Evolutionary conservation across 2,329 filamentous ascomycete species (phyloP), one percentile per base, ranked within the genome.

Genomic region (Rhynchosporium secalis): DNA sequence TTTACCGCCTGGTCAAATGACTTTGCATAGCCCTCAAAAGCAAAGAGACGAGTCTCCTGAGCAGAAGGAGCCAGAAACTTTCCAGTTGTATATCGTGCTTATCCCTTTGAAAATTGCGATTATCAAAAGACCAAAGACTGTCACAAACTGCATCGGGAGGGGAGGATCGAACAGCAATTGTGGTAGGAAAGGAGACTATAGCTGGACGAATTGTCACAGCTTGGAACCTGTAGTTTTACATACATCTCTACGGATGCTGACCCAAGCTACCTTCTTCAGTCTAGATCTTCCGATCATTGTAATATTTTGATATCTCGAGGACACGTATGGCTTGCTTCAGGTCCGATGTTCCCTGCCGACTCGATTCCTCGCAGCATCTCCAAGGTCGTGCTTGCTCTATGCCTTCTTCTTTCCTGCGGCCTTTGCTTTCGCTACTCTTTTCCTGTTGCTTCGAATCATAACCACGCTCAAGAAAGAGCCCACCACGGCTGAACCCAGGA

Each of bases 401-500:
- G 88, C 86, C 87, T 96, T 95, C 87, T 96, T 96, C 83, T 91
- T 92, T 46, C 81, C 81, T 26, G 89, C 88, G 62, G 90, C 89
- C 78, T 92, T 93, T 67, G 90, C 89, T 85, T 98, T 99, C 70
- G 92, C 88, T 36, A 92, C 92, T 86, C 95, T 97, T 86, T 98
- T 98, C 77, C 90, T 85, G 83, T 97, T 97, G 83, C 94, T 98
- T 76, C 91, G 87, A 80, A 99, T 98, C 95, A 99, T 99, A 74
- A 99, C 94, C 75, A 96, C 88, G 72, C 90, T 89, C 70, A 99
- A 83, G 82, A 99, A 99, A 64, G 92, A 96, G 67, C 95, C 95
- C 65, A 99, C 94, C 64, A 99, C 92, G 63, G 95, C 92, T 64
- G 89, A 93, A 68, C 89, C 93, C 69, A 99, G 83, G 52, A 99